A percentile compares a stretch with the other conserved stretches of the same genome.
These are phyloP conservation scores for Pichiaceae sp. DNA, from an alignment of 1,139 yeast genomes.

Conservation along the genomic window DNA sequence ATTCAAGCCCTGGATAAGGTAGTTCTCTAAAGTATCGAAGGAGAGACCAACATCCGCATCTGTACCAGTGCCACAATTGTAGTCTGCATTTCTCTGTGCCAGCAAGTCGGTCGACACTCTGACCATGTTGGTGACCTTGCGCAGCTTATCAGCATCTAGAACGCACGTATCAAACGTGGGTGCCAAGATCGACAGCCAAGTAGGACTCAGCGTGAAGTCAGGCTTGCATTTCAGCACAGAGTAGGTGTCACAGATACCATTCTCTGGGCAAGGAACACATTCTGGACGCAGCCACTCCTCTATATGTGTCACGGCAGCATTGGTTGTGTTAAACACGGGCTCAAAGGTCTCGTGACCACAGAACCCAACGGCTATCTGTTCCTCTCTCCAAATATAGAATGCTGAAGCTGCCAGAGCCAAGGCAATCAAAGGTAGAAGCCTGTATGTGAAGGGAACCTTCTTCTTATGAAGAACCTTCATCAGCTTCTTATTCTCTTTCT, in stretches of 20 bases:
- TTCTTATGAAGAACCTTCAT: slow-evolving; percentile 11
- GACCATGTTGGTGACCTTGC: slow-evolving; percentile 59
- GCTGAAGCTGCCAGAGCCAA: too few species aligned
- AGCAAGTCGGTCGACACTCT: slow-evolving; percentile 59
- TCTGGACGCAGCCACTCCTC: slow-evolving; percentile 37
- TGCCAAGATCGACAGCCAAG: slow-evolving; percentile 41
- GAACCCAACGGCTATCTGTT: slow-evolving; percentile 52
- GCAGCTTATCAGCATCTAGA: slow-evolving; percentile 71
- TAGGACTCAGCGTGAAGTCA: slow-evolving; percentile 52
- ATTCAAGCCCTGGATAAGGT: slow-evolving; percentile 11
- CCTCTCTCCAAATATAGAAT: slow-evolving; percentile 39
- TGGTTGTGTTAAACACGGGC: slow-evolving; percentile 17
- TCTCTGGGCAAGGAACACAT: slow-evolving; percentile 76
- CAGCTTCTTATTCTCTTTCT: slow-evolving; percentile 18
- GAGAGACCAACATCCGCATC: slow-evolving; percentile 22
- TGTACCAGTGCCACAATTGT: slow-evolving; percentile 27
- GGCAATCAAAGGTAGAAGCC: too few species aligned
- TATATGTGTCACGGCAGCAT: slow-evolving; percentile 5
- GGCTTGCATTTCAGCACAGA: slow-evolving; percentile 61
- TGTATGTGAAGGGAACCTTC: too few species aligned
- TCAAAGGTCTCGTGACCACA: slow-evolving; percentile 54
- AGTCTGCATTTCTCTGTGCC: slow-evolving; percentile 66
- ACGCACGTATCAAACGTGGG: slow-evolving; percentile 63
- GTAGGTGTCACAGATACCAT: slow-evolving; percentile 65
- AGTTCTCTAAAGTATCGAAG: slow-evolving; percentile 14